Conservation (phyloP, 1,139 yeast genomes). For the Geotrichum siamense region DNA sequence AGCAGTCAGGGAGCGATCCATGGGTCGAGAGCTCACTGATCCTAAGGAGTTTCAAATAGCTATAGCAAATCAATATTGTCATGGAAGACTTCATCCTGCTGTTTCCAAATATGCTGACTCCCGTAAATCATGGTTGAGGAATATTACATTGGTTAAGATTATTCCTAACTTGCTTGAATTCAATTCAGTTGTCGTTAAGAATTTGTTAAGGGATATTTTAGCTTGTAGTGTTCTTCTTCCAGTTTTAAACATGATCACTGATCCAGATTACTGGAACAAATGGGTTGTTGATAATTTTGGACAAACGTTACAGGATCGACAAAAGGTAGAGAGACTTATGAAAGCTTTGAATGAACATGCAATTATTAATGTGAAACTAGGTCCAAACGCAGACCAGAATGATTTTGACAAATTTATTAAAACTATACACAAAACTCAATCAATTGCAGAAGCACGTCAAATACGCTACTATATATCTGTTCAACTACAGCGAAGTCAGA, state of each 20-base stretch:
- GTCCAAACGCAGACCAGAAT: slow-evolving; percentile 31
- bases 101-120: slow-evolving; percentile 45
- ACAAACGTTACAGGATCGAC: slow-evolving; percentile 61
- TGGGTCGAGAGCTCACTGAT: slow-evolving; percentile 34
- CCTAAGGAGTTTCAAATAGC: slow-evolving; percentile 47
- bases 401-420: slow-evolving; percentile 43
- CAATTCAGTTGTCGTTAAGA: slow-evolving; percentile 43
- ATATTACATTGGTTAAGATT: slow-evolving; percentile 37
- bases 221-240: slow-evolving; percentile 52
- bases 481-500: slow-evolving; percentile 32
- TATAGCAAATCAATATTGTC: slow-evolving; percentile 51
- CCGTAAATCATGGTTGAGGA: slow-evolving; percentile 48
- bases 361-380: slow-evolving; percentile 24
- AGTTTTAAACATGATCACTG: slow-evolving; percentile 50
- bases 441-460: slow-evolving; percentile 40
- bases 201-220: slow-evolving; percentile 57
- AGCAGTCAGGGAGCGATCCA: slow-evolving; percentile 27
- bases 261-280: slow-evolving; percentile 73
- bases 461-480: slow-evolving; percentile 40
- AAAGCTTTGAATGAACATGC: slow-evolving; percentile 66
- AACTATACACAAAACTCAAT: slow-evolving; percentile 33
- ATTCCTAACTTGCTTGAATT: slow-evolving; percentile 52
- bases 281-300: slow-evolving; percentile 55
- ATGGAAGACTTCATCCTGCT: slow-evolving; percentile 55
- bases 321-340: slow-evolving; percentile 66